Base-by-base conservation (phyloP, 75 land plant species). In the Selaginella moellendorffii region DNA sequence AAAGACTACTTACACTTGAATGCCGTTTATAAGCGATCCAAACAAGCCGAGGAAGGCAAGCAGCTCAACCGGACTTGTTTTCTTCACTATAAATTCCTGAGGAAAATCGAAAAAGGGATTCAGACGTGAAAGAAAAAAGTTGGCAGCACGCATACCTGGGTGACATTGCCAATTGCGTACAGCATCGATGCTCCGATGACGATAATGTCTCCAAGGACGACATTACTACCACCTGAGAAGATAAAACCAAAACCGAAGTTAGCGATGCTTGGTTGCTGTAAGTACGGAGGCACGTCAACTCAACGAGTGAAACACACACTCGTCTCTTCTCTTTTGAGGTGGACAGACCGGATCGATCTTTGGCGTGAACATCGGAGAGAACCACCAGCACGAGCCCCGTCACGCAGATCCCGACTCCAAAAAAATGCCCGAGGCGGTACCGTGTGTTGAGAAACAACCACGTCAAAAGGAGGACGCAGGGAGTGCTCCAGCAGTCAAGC, bases 401-500 rank as follows among this genome's bases (percentile, higher is more conserved):
- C 31, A 95, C 74, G 72, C 99, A 95, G 26, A 83, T 23, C 2
- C 31, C 78, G 1, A 82, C 88, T 71, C 91, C 99, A 63, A 75
- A 51, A 66, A 82, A 74, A 61, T 95, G 88, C 52, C 69, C 71
- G 23, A 73, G 27, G 54, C 69, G 68, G 64, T 95, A 95, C 25
- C 74, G 77, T 17, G 99, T 95, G 69, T 89, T 86, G 68, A 95
- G 61, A 54, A 80, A 80, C 36, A 95, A 18, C 82, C 82, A 80
- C 0, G 99, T 95, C 54, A 95, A 80, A 26, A 80, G 26, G 36
- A 95, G 69, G 64, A 90, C 99, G 66, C 78, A 89, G 1, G 99
- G 99, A 61, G 89, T 95, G 8, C 91, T 64, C 83, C 91, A 89
- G 68, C 99, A 95, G 63, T 95, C 99, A 65, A 95, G 81, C 65